phyloP scores from a whole-genome alignment of 768 basidiomycete species.

The Mycena indigotica region DNA sequence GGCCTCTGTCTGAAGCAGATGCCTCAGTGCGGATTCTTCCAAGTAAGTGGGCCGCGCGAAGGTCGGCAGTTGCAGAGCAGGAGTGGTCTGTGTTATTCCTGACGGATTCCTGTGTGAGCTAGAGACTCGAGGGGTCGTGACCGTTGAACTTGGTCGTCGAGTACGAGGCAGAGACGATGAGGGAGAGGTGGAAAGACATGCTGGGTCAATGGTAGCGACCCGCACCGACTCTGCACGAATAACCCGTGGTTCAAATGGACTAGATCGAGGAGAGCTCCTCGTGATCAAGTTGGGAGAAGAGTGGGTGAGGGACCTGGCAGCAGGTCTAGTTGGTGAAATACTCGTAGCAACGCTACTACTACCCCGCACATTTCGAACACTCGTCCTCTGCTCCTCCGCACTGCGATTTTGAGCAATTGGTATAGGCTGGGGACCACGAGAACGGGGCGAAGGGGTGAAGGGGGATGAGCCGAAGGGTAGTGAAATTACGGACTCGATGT shows the following conservation, averaged over 20 bases:
- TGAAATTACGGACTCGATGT: slow-evolving; percentile 67
- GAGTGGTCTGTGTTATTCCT: slow-evolving; percentile 32
- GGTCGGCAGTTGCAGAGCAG: slow-evolving; percentile 35
- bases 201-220: slow-evolving; percentile 36
- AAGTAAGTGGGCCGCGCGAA: slow-evolving; percentile 76
- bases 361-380: slow-evolving; percentile 43
- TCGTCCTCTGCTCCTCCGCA: slow-evolving; percentile 39
- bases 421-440: slow-evolving; percentile 38
- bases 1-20: slow-evolving; percentile 63
- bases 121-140: slow-evolving; percentile 17
- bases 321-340: slow-evolving; percentile 42
- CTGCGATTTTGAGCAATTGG: slow-evolving; percentile 29
- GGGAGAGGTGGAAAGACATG: slow-evolving; percentile 44
- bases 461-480: slow-evolving; percentile 47
- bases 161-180: slow-evolving; percentile 42
- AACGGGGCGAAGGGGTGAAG: slow-evolving; percentile 40
- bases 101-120: slow-evolving; percentile 31
- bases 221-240: slow-evolving; percentile 57
- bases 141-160: slow-evolving; percentile 48
- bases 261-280: slow-evolving; percentile 35
- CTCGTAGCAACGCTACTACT: slow-evolving; percentile 31
- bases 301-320: slow-evolving; percentile 47
- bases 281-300: slow-evolving; percentile 31
- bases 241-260: slow-evolving; percentile 65
- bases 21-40: slow-evolving; percentile 72